These are phyloP conservation scores for Simplicillium aogashimaense DNA, from an alignment of 2,329 filamentous ascomycete species.

Conservation along the genomic window DNA sequence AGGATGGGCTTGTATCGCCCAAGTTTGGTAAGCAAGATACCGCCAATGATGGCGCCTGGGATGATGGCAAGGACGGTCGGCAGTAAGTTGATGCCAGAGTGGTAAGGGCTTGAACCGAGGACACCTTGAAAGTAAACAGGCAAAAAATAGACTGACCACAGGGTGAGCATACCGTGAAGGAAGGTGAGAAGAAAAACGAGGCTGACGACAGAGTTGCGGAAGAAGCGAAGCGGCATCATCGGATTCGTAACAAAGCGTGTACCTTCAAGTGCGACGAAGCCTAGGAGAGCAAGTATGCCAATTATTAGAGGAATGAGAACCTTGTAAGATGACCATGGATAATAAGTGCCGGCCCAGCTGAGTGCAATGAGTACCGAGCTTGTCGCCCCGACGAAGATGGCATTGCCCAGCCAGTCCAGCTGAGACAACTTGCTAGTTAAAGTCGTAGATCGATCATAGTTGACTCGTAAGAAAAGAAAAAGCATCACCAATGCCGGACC, in stretches of 20 bases:
- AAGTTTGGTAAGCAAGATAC: constrained; percentile 16
- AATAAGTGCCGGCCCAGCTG: constrained; percentile 40
- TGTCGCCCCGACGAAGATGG: constrained; percentile 24
- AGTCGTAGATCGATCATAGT: constrained; percentile 8
- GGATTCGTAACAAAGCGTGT: constrained; percentile 15
- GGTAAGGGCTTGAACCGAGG: constrained; percentile 17
- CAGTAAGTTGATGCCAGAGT: constrained; percentile 22
- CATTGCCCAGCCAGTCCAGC: constrained; percentile 31
- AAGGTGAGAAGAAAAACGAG: constrained; percentile 10
- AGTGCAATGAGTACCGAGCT: constrained; percentile 36
- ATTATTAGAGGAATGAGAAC: constrained; percentile 37
- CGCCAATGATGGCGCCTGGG: constrained; percentile 15
- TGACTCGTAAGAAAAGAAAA: constrained; percentile 14
- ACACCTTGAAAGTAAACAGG: constrained; percentile 39
- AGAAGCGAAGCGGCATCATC: constrained; percentile 32
- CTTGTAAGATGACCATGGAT: constrained; percentile 35
- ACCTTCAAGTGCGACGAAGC: constrained; percentile 24
- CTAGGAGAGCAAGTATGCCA: constrained; percentile 25
- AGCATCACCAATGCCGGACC: constrained; percentile 11
- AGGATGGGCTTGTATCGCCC: constrained; percentile 23
- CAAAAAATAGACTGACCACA: constrained; percentile 29
- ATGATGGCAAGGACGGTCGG: constrained; percentile 16
- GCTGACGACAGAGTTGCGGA: constrained; percentile 29
- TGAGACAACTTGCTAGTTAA: constrained; percentile 9
- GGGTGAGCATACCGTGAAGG: constrained; percentile 15